Conservation (phyloP, 768 basidiomycete genomes). For the Tylopilus plumbeoviolaceoides region DNA sequence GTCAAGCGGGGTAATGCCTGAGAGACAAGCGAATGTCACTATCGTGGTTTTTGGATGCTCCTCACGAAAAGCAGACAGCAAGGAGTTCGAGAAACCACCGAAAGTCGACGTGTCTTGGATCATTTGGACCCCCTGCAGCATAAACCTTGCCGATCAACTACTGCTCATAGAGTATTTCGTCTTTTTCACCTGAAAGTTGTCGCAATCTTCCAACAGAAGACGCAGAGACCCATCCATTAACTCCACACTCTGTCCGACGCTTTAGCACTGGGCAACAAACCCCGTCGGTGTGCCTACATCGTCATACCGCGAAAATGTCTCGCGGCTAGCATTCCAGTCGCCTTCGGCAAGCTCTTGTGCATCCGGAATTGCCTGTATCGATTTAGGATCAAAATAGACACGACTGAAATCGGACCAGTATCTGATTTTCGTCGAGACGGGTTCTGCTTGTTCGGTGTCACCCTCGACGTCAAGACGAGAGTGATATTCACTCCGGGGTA, state of each 20-base stretch:
- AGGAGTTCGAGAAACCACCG: slow-evolving; percentile 58
- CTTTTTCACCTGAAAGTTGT: slow-evolving; percentile 58
- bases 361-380: slow-evolving; percentile 62
- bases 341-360: slow-evolving; percentile 44
- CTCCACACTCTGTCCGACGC: slow-evolving; percentile 46
- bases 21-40: slow-evolving; percentile 55
- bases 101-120: slow-evolving; percentile 59
- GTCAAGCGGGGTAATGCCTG: slow-evolving; percentile 34
- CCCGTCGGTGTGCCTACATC: slow-evolving; percentile 39
- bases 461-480: slow-evolving; percentile 33
- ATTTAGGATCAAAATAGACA: slow-evolving; percentile 58
- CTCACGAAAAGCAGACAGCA: slow-evolving; percentile 61
- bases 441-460: slow-evolving; percentile 8
- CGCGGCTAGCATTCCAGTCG: slow-evolving; percentile 54
- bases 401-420: slow-evolving; percentile 53
- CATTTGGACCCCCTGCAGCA: slow-evolving; percentile 61
- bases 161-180: not conserved
- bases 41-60: slow-evolving; percentile 63
- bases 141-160: not conserved
- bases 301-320: slow-evolving; percentile 50
- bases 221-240: slow-evolving; percentile 70
- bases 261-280: not conserved
- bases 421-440: slow-evolving; percentile 28
- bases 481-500: slow-evolving; percentile 57
- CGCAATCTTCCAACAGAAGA: slow-evolving; percentile 68